Percentiles rank a stretch among this genome's conserved stretches.
phyloP scores from a whole-genome alignment of 352 stramenopile genomes.

The Globisporangium camurandrum region DNA sequence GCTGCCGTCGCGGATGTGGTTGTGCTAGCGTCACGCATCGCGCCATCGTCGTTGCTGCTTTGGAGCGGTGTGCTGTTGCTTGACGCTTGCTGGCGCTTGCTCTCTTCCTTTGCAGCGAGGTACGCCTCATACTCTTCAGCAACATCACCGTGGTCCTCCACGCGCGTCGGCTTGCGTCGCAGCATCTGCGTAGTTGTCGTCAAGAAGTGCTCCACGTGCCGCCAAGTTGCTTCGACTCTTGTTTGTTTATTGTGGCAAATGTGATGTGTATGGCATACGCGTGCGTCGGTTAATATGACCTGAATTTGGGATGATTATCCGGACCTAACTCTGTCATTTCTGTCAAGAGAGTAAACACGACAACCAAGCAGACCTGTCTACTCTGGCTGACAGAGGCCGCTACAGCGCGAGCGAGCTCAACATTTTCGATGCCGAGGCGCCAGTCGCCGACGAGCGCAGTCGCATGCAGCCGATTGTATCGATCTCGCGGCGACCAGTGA shows the following conservation, averaged over 20 bases:
- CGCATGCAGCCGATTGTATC: conserved; percentile 64
- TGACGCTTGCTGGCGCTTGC: conserved; percentile 4
- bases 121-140: conserved; percentile 69
- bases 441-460: conserved; percentile 37
- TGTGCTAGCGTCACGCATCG: background rate
- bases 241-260: no score
- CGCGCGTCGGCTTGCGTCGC: conserved; percentile 46
- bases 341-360: no score
- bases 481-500: conserved; percentile 68
- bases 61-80: background rate
- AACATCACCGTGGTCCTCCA: conserved; percentile 61
- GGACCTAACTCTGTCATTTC: no score
- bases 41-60: conserved; percentile 3
- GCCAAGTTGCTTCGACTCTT: no score
- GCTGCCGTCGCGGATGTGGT: conserved; percentile 8
- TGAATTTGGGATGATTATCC: no score
- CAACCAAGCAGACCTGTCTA: conserved; percentile 18
- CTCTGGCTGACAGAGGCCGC: background rate
- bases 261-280: no score
- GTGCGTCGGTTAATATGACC: no score
- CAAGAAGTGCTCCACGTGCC: no score
- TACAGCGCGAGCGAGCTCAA: background rate
- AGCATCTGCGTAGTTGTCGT: conserved; percentile 25
- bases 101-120: conserved; percentile 39
- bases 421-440: background rate